These are phyloP conservation scores for Ustilago tritici DNA, from an alignment of 1,284 basidiomycete species.

Conservation along the genomic window DNA sequence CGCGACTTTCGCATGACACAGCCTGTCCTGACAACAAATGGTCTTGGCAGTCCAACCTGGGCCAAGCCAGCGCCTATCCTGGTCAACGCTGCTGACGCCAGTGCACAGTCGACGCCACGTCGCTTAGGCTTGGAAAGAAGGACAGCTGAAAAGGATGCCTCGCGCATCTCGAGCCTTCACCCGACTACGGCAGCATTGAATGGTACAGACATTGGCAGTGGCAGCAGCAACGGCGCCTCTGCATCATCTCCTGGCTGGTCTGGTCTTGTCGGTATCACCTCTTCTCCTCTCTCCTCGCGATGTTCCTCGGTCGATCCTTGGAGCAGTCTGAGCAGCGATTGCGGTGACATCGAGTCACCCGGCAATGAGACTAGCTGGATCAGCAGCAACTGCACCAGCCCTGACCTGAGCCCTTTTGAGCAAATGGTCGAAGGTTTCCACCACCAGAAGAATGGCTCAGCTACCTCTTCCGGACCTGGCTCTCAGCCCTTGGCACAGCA, in stretches of 20 bases:
- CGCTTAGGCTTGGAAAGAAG: conserved; percentile 34
- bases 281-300: conserved; percentile 52
- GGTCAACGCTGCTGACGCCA: conserved; percentile 18
- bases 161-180: conserved; percentile 25
- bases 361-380: conserved; percentile 54
- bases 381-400: conserved; percentile 57
- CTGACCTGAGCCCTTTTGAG: conserved; percentile 45
- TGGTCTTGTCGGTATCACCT: conserved; percentile 24
- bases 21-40: not conserved
- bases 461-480: conserved; percentile 5
- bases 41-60: conserved; percentile 7
- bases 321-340: conserved; percentile 55
- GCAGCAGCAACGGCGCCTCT: not conserved
- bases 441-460: conserved; percentile 17
- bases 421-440: conserved; percentile 26
- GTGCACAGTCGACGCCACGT: conserved; percentile 18
- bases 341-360: conserved; percentile 45
- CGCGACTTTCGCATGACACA: conserved; percentile 16
- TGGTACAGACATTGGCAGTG: not conserved
- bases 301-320: conserved; percentile 56
- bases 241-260: conserved; percentile 35
- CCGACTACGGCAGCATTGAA: not conserved
- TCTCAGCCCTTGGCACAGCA: conserved; percentile 10
- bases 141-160: conserved; percentile 30
- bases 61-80: conserved; percentile 7